These are phyloP conservation scores for Cryphonectria nitschkei DNA, from an alignment of 2,329 filamentous ascomycete species.

Conservation along the genomic window DNA sequence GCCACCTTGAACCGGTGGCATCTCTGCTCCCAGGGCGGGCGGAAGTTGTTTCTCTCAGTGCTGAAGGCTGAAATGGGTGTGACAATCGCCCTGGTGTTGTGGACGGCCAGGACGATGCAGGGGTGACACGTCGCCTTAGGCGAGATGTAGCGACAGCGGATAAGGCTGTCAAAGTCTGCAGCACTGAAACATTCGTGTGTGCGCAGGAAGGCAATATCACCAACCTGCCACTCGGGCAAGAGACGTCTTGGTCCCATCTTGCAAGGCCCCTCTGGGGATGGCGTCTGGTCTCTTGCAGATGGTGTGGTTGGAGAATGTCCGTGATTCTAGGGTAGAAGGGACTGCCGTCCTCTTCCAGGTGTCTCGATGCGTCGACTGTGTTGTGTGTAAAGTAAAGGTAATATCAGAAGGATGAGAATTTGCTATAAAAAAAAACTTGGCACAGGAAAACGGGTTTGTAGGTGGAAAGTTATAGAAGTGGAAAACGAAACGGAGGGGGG, in stretches of 20 bases:
- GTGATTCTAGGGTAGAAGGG: not conserved
- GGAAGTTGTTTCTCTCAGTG: conserved; percentile 32
- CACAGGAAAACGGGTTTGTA: not conserved
- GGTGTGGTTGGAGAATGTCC: not conserved
- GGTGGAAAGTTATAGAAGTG: not conserved
- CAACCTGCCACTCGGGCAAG: conserved; percentile 28
- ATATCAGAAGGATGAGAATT: not conserved
- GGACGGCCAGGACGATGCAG: conserved; percentile 38
- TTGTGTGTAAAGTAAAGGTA: not conserved
- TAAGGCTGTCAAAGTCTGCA: conserved; percentile 30
- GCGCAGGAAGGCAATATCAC: conserved; percentile 40
- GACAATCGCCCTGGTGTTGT: conserved; percentile 32
- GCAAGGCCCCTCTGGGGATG: not conserved
- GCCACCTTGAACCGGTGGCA: conserved; percentile 33
- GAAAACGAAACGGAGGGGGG: not conserved
- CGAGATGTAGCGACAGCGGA: conserved; percentile 30
- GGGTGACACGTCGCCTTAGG: conserved; percentile 37
- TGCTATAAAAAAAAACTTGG: too few species aligned
- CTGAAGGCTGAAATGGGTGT: conserved; percentile 41
- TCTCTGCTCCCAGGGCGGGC: conserved; percentile 38
- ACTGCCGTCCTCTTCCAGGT: not conserved
- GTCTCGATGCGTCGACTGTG: not conserved
- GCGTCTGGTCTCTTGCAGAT: not conserved
- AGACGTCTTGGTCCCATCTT: not conserved
- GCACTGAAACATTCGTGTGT: conserved; percentile 24